A percentile compares a stretch with the other conserved stretches of the same genome.
phyloP scores from a whole-genome alignment of 768 basidiomycete genomes.

The Lactarius psammicola region DNA sequence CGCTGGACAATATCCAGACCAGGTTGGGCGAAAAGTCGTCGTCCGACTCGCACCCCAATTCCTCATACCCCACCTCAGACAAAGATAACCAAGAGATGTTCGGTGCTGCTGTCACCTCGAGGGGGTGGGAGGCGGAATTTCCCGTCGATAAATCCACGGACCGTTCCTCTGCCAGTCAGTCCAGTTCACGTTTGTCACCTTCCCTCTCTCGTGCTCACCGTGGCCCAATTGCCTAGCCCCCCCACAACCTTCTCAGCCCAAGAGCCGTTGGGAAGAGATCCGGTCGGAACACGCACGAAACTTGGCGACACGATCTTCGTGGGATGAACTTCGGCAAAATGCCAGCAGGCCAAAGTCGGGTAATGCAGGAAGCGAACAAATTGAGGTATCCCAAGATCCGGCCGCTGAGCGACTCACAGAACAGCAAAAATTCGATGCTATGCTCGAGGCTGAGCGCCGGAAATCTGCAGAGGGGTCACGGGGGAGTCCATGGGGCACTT shows the following conservation, averaged over 20 bases:
- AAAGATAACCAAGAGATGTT: conserved; percentile 1
- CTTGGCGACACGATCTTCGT: conserved; percentile 49
- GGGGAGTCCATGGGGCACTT: conserved; percentile 4
- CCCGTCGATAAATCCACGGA: not conserved
- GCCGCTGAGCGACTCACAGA: conserved; percentile 42
- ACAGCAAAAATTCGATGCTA: conserved; percentile 57
- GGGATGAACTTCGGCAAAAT: conserved; percentile 64
- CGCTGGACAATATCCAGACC: conserved; percentile 36
- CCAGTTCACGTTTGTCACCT: not conserved
- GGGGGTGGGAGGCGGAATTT: conserved; percentile 1
- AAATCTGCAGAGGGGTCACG: conserved; percentile 27
- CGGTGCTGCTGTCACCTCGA: not conserved
- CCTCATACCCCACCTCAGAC: not conserved
- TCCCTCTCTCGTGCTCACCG: not conserved
- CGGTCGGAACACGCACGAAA: conserved; percentile 50
- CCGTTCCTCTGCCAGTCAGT: not conserved
- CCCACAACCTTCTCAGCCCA: conserved; percentile 17
- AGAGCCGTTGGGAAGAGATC: conserved; percentile 64
- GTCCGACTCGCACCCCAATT: conserved; percentile 14
- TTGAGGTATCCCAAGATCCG: conserved; percentile 30
- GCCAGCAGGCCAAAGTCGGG: conserved; percentile 15
- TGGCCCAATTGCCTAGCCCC: conserved; percentile 3
- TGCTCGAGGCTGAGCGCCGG: conserved; percentile 57
- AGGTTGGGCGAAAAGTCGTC: conserved; percentile 28
- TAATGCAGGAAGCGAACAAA: conserved; percentile 43